These are phyloP conservation scores for Endoconidiophora polonica DNA, from an alignment of 2,329 filamentous ascomycete species.

Conservation along the genomic window DNA sequence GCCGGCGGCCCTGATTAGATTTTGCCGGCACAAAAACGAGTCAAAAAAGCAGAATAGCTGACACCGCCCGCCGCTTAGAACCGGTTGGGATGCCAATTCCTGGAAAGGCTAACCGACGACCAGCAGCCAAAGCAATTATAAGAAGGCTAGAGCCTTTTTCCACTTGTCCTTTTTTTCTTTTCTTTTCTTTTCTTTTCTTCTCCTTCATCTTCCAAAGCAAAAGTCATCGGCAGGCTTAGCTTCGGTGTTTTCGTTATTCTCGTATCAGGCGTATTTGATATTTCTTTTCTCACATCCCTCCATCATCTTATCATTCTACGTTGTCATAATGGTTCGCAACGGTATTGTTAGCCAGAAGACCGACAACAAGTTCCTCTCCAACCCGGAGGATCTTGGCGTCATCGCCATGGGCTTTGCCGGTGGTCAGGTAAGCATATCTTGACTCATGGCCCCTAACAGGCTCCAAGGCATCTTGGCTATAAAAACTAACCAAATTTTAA, in stretches of 20 bases:
- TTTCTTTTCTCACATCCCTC: neutral
- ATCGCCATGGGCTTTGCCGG: constrained; percentile 94
- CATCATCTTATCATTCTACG: neutral
- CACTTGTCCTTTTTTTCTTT: neutral
- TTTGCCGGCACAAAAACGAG: neutral
- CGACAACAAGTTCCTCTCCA: constrained; percentile 59
- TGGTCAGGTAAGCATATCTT: constrained; percentile 54
- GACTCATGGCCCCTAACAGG: too few relatives aligned
- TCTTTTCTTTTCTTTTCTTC: constrained; percentile 9
- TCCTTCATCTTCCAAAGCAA: constrained; percentile 9
- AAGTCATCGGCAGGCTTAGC: constrained; percentile 12
- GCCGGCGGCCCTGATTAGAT: neutral
- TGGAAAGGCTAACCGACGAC: too few relatives aligned
- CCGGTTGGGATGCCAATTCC: too few relatives aligned
- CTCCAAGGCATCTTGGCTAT: neutral
- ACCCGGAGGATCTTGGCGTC: constrained; percentile 67
- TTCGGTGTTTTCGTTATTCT: constrained; percentile 7
- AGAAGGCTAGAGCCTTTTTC: neutral
- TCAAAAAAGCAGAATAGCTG: neutral
- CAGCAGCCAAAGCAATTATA: neutral
- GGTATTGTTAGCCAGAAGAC: constrained; percentile 37
- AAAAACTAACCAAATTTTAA: neutral
- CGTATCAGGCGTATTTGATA: neutral
- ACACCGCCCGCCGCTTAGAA: too few relatives aligned
- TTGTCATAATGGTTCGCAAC: constrained; percentile 10